Conservation (phyloP, 192 early-diverging fungal genomes). For the Rhizophagus clarus region DNA sequence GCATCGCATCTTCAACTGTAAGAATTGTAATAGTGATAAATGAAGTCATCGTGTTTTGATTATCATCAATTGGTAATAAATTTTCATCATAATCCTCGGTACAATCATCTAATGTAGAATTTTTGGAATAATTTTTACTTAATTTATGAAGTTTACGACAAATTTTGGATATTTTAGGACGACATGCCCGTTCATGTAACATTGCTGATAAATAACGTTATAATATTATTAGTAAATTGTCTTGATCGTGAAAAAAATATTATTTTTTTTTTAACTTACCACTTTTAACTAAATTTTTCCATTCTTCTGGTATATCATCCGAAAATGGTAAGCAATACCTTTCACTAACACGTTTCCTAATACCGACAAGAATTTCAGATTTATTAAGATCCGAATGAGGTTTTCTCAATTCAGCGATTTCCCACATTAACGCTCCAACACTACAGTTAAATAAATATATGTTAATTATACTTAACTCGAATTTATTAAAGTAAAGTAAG, state of each 20-base stretch:
- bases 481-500: too few species aligned
- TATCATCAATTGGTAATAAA: neutral
- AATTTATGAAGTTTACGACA: too few species aligned
- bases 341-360: neutral
- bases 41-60: neutral
- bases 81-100: neutral
- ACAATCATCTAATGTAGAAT: too few species aligned
- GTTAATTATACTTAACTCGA: too few species aligned
- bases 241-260: too few species aligned
- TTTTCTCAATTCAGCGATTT: constrained; percentile 11
- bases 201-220: too few species aligned
- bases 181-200: too few species aligned
- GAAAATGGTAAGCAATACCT: neutral
- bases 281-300: neutral
- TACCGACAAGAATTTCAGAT: neutral
- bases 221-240: neutral
- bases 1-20: neutral
- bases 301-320: neutral
- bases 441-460: neutral
- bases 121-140: too few species aligned
- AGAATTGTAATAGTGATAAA: neutral
- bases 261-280: neutral
- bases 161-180: too few species aligned
- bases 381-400: neutral
- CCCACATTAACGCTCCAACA: constrained; percentile 16